These are phyloP conservation scores for Synchytrium microbalum DNA, from an alignment of 371 early-diverging fungal genomes.

Conservation along the genomic window DNA sequence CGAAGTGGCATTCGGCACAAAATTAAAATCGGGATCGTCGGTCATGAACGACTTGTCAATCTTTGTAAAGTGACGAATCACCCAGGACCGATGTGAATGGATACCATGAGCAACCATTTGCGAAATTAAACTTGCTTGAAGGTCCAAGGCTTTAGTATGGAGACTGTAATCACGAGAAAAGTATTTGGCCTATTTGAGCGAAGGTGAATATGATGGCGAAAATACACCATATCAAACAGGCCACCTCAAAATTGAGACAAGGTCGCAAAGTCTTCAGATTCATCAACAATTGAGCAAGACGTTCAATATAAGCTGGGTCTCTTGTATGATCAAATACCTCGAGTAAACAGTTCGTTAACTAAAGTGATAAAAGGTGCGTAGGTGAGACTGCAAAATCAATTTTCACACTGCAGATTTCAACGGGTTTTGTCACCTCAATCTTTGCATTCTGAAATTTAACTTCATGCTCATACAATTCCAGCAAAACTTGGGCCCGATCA, in stretches of 20 bases:
- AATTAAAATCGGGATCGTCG: background rate
- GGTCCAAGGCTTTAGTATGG: slow-evolving; percentile 21
- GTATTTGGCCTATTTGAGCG: slow-evolving; percentile 21
- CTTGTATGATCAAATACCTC: slow-evolving; percentile 36
- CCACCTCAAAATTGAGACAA: slow-evolving; percentile 25
- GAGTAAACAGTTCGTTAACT: slow-evolving; percentile 37
- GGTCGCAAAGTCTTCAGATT: slow-evolving; percentile 28
- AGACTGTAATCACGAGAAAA: slow-evolving; percentile 26
- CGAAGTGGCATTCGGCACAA: background rate
- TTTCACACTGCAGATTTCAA: too few species aligned
- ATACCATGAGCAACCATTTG: slow-evolving; percentile 15
- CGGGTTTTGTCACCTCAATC: slow-evolving; percentile 41
- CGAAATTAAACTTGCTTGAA: slow-evolving; percentile 19
- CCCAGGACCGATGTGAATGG: slow-evolving; percentile 22
- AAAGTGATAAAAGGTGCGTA: background rate
- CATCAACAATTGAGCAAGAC: slow-evolving; percentile 30
- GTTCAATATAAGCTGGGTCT: slow-evolving; percentile 13
- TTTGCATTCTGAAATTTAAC: slow-evolving; percentile 41
- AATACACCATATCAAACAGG: slow-evolving; percentile 4
- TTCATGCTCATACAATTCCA: slow-evolving; percentile 39
- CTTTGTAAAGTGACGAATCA: slow-evolving; percentile 10
- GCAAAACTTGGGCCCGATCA: slow-evolving; percentile 41
- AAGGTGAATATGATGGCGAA: background rate
- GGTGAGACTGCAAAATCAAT: background rate
- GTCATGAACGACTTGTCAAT: slow-evolving; percentile 9